Percentiles rank a stretch among this genome's conserved stretches.
Conservation (phyloP, 2,329 filamentous ascomycete species). For the Geosmithia putterillii region DNA sequence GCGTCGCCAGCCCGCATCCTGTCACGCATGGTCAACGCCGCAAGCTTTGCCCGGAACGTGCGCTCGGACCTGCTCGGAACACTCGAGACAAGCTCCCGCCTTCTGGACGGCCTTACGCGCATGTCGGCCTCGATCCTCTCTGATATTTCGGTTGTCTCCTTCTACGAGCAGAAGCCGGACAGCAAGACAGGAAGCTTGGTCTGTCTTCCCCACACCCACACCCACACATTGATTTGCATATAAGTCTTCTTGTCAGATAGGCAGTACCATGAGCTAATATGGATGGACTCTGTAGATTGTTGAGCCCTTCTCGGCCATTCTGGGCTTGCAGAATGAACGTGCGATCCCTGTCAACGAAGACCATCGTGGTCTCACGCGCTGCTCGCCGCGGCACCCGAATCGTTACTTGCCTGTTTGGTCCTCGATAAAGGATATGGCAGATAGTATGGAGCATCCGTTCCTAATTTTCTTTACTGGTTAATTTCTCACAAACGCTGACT, state of each 20-base stretch:
- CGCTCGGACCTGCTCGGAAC: not conserved
- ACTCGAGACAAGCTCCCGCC: not conserved
- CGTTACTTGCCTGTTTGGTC: not conserved
- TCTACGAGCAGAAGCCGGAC: not conserved
- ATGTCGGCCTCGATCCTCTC: not conserved
- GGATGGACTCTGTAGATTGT: not conserved
- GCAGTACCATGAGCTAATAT: no score
- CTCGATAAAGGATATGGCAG: not conserved
- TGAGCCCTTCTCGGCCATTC: not conserved
- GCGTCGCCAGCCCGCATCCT: not conserved
- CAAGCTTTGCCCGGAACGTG: not conserved
- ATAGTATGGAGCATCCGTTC: not conserved
- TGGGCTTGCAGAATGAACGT: not conserved
- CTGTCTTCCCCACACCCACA: not conserved
- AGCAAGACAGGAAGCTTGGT: not conserved
- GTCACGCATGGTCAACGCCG: not conserved
- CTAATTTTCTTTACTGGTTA: not conserved
- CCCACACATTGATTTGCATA: not conserved
- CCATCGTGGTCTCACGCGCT: not conserved
- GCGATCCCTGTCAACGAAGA: slow-evolving; percentile 1
- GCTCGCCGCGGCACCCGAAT: not conserved
- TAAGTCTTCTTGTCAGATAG: no score
- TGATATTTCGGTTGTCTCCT: not conserved
- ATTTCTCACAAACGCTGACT: no score
- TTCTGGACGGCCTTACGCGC: not conserved